Conservation (phyloP, 2,329 filamentous ascomycete species). For the Hymenoscyphus linearis region DNA sequence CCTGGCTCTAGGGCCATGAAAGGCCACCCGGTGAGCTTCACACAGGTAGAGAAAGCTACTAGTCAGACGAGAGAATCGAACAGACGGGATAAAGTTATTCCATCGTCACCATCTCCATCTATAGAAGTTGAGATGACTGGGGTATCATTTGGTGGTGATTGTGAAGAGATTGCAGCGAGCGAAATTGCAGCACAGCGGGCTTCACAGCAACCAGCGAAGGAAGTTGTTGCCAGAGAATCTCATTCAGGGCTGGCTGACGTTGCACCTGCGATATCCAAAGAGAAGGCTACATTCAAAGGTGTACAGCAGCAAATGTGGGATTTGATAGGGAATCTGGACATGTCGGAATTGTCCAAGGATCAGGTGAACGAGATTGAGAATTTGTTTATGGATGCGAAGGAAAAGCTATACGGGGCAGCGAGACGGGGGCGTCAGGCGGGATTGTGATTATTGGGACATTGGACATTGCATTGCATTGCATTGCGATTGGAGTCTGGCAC, state of each 20-base stretch:
- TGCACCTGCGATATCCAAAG: neutral
- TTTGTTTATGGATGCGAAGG: constrained; percentile 72
- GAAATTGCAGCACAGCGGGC: neutral
- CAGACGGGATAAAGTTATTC: neutral
- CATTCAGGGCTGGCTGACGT: neutral
- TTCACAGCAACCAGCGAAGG: neutral
- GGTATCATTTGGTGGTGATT: neutral
- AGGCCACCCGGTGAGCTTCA: neutral
- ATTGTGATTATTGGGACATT: neutral
- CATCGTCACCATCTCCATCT: neutral
- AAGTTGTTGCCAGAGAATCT: neutral
- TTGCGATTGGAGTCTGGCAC: constrained; percentile 22
- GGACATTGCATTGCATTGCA: constrained; percentile 12
- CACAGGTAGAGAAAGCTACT: neutral
- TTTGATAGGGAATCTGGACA: constrained; percentile 55
- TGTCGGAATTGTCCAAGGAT: constrained; percentile 53
- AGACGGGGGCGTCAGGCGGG: constrained; percentile 42
- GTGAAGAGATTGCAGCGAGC: neutral
- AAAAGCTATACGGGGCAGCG: constrained; percentile 67
- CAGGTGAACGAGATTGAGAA: constrained; percentile 71
- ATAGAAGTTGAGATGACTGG: neutral
- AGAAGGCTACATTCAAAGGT: constrained; percentile 34
- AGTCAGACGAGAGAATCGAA: neutral
- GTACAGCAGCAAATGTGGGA: constrained; percentile 50
- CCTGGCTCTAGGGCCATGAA: neutral